These are phyloP conservation scores for Backusella luteola DNA, from an alignment of 192 early-diverging fungal genomes.

Conservation along the genomic window DNA sequence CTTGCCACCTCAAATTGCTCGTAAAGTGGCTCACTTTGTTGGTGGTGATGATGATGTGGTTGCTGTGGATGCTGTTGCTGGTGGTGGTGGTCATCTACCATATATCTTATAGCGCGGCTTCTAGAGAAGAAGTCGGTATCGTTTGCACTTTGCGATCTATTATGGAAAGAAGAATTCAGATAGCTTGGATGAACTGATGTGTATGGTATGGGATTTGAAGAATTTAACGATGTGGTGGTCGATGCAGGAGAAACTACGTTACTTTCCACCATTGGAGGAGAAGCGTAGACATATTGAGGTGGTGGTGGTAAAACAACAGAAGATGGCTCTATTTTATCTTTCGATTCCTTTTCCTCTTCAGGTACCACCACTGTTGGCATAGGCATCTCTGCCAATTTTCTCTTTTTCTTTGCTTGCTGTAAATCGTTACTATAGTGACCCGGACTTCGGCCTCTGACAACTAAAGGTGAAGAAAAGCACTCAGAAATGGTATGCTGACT, in stretches of 20 bases:
- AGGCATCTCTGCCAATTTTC: background rate
- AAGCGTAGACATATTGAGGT: slow-evolving; percentile 7
- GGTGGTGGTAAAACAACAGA: slow-evolving; percentile 2
- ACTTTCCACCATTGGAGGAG: slow-evolving; percentile 11
- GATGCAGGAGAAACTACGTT: background rate
- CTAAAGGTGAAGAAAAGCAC: slow-evolving; percentile 68
- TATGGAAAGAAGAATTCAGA: slow-evolving; percentile 3
- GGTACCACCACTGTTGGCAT: background rate
- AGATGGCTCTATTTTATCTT: background rate
- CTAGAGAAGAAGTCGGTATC: slow-evolving; percentile 3
- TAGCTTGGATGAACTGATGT: background rate
- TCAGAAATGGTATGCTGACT: slow-evolving; percentile 51
- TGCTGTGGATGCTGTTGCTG: background rate
- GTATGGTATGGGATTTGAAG: background rate
- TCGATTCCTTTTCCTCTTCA: background rate
- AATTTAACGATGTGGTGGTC: background rate
- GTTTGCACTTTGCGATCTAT: slow-evolving; percentile 21
- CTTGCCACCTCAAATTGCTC: background rate
- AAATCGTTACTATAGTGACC: slow-evolving; percentile 67
- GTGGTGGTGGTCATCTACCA: background rate
- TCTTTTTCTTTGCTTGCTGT: slow-evolving; percentile 5
- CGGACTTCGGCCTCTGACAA: slow-evolving; percentile 86
- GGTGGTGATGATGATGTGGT: background rate
- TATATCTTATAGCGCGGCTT: background rate
- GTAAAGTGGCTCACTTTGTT: background rate